These are phyloP conservation scores for Wickerhamiella brachini DNA, from an alignment of 805 yeast species.

Conservation along the genomic window DNA sequence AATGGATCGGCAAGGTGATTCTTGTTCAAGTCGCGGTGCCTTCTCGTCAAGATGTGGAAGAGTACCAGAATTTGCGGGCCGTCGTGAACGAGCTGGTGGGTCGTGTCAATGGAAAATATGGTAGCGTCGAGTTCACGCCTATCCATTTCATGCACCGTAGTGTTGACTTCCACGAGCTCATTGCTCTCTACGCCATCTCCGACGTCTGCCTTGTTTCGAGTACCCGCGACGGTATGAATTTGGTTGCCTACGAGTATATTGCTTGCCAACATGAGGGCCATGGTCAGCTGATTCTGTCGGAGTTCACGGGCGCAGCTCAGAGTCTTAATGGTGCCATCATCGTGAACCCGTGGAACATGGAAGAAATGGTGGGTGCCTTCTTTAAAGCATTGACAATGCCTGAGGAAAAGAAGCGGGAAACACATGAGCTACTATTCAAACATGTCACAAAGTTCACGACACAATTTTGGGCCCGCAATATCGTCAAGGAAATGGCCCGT, in stretches of 20 bases:
- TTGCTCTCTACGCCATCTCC: constrained; percentile 68
- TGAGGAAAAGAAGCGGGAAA: constrained; percentile 61
- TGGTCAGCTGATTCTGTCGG: constrained; percentile 80
- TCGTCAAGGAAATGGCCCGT: constrained; percentile 61
- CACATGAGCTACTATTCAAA: constrained; percentile 70
- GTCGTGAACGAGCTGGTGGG: constrained; percentile 95
- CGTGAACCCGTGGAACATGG: constrained; percentile 98
- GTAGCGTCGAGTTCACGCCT: constrained; percentile 94
- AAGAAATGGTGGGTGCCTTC: constrained; percentile 76
- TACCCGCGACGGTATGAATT: constrained; percentile 97
- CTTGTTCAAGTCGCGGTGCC: constrained; percentile 96
- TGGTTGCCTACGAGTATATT: constrained; percentile 90
- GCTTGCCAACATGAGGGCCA: constrained; percentile 82
- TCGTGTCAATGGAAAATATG: constrained; percentile 88
- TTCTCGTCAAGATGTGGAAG: constrained; percentile 94
- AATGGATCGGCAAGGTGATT: constrained; percentile 95
- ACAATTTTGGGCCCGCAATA: constrained; percentile 93
- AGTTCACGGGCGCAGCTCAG: constrained; percentile 99
- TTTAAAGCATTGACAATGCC: constrained; percentile 78
- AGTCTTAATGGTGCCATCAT: constrained; percentile 85
- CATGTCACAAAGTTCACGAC: constrained; percentile 91
- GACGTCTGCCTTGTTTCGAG: constrained; percentile 89
- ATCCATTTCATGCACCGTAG: constrained; percentile 93
- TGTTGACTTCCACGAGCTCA: constrained; percentile 79
- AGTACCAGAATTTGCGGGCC: constrained; percentile 84